Conservation (phyloP, 202 grass and related monocot species). For the Miscanthus sacchariflorus region DNA sequence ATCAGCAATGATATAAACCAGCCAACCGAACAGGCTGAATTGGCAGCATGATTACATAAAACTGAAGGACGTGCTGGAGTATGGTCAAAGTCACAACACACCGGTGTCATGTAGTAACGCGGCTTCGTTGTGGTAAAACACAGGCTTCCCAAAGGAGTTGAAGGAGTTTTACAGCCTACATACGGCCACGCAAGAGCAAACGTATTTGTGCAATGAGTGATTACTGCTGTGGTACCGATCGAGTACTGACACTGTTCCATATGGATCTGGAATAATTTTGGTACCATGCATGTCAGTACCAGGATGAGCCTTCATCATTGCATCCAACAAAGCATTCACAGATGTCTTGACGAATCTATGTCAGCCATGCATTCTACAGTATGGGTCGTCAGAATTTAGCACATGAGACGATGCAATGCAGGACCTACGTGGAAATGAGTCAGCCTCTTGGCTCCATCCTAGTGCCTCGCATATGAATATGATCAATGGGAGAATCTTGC, state of each 20-base stretch:
- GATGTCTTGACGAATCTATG: not conserved
- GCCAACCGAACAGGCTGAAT: too few species aligned
- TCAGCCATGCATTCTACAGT: not conserved
- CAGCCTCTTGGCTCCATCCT: not conserved
- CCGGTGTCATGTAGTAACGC: too few species aligned
- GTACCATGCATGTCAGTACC: not conserved
- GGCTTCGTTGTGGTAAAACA: too few species aligned
- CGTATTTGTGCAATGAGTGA: not conserved
- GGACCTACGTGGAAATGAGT: constrained; percentile 17
- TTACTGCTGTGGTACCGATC: not conserved
- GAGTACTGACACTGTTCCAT: constrained; percentile 18
- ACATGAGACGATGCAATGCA: not conserved
- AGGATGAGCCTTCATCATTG: constrained; percentile 36
- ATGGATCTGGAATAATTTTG: constrained; percentile 35
- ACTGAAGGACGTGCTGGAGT: too few species aligned
- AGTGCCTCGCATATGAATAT: not conserved
- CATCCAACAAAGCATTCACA: constrained; percentile 27
- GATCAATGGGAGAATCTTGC: constrained; percentile 29
- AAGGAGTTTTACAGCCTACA: too few species aligned
- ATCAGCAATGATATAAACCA: too few species aligned
- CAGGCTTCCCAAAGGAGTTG: too few species aligned
- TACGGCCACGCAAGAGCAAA: too few species aligned
- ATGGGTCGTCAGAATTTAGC: not conserved
- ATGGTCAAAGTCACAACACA: too few species aligned
- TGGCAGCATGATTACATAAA: too few species aligned